Evolutionary conservation across 2,329 filamentous ascomycete species (phyloP), one percentile per base, ranked within the genome.

Genomic region (Fusarium concolor): DNA sequence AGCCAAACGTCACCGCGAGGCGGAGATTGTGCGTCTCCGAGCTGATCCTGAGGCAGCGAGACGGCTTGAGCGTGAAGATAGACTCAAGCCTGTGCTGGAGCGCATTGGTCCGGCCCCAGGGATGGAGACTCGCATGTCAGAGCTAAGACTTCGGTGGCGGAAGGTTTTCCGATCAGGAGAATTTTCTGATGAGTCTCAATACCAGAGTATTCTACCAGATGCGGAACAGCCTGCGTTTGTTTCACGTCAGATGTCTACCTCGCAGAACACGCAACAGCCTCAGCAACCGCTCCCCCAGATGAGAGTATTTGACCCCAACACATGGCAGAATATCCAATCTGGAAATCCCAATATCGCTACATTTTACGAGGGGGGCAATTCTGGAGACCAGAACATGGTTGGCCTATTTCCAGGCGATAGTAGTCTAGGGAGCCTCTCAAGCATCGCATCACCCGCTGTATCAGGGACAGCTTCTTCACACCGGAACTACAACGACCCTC

Each of bases 51-150:
- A 66, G 22, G 67, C 67, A 51, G 62, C 67, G 11, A 63, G 42
- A 10, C 39, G 47, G 4, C 67, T 69, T 17, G 67, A 69, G 41
- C 35, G 67, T 18, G 67, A 70, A 12, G 67, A 69, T 18, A 63
- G 58, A 17, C 52, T 69, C n/a, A 70, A 64, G 12, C 66, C 67
- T 12, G 49, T 70, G 11, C 49, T 70, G 4, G 67, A 69, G 15
- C 67, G 67, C 10, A 64, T 70, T 9, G 62, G 67, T 2, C 67
- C 67, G 24, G 67, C 63, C 15, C 67, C 67, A 2, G 67, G 67
- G 4, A 70, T 70, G 67, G 67, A 70, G 31, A 68, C 63, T 22
- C 67, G 67, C 24, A 52, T 70, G 47, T 67, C 67, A 42, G 67
- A 70, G 24, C 26, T 70, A 28, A 63, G 47, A 14, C 33, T 57